Evolutionary conservation across 306 rosid species (phyloP).

Genomic region (Echinosophora koreensis): DNA sequence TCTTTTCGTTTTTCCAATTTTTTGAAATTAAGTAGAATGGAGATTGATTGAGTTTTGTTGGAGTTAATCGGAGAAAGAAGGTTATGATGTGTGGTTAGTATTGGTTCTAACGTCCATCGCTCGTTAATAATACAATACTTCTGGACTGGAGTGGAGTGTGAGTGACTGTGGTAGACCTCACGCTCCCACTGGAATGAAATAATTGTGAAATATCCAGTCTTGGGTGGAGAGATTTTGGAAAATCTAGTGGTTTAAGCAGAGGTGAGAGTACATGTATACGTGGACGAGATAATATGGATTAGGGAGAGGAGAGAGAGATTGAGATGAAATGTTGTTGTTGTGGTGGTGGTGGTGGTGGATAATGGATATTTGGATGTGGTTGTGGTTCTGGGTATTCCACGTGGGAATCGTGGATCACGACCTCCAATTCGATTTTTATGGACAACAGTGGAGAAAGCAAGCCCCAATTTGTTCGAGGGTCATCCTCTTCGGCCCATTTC

Average conservation of each 20-base stretch:
- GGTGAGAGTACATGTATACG: slow-evolving; percentile 33
- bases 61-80: neutral
- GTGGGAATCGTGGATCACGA: slow-evolving; percentile 29
- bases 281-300: slow-evolving; percentile 59
- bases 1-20: slow-evolving; percentile 17
- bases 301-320: slow-evolving; percentile 55
- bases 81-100: slow-evolving; percentile 40
- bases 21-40: neutral
- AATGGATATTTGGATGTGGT: slow-evolving; percentile 7
- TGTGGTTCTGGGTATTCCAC: slow-evolving; percentile 66
- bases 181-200: neutral
- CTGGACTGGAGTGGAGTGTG: neutral
- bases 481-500: neutral
- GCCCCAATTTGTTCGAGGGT: neutral
- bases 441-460: neutral
- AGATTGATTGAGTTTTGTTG: too few relatives aligned
- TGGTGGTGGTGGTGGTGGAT: neutral
- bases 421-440: neutral
- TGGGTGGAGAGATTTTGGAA: too few relatives aligned
- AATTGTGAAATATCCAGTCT: too few relatives aligned
- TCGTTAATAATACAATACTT: too few relatives aligned
- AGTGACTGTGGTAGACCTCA: neutral
- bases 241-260: slow-evolving; percentile 59
- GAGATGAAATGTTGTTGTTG: slow-evolving; percentile 28
- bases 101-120: too few relatives aligned